Base-by-base conservation (phyloP, 345 rosid genomes). In the Hypericum perforatum region DNA sequence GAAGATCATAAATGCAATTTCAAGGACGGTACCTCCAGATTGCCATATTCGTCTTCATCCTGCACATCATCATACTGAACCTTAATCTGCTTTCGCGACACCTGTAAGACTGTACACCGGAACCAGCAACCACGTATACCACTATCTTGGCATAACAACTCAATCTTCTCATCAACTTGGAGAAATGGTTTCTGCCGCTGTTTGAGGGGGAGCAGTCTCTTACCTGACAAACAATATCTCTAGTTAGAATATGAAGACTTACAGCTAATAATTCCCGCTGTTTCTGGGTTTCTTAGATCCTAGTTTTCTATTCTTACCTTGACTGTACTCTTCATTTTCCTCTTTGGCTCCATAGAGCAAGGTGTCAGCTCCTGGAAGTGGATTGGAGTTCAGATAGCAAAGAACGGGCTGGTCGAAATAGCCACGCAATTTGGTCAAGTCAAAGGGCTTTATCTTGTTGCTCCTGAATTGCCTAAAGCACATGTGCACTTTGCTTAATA, bases 51-150 rank as follows among this genome's bases (percentile, higher is more conserved):
- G 68, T 85, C 90, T 51, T 80, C 98, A 57, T 87, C 96, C 70
- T 63, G 77, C 66, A 92, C 53, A 70, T 91, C 98, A 74, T 83
- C 86, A 73, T 87, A 92, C 60, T 63, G 79, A 29, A 92, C 95
- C 66, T 80, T 92, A 58, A 92, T 77, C 61, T 71, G 82, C 60
- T 75, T 92, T 50, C 72, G 67, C 50, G 82, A 75, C 49, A 80
- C 65, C 63, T 80, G 78, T 65, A 92, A 56, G 71, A 87, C 68
- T 12, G 85, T 81, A 72, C 96, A 85, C 73, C 85, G 78, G 71
- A 92, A 92, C 98, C 96, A 87, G 74, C 98, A 87, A 46, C 98
- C 98, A 71, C 94, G 79, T 60, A 92, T 73, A 41, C 98, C 98
- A 54, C 98, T 92, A 71, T 92, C 98, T 77, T 83, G 98, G 79